Evolutionary conservation across 2,329 filamentous ascomycete genomes (phyloP).

Genomic region (Sarocladiaceae sp.): DNA sequence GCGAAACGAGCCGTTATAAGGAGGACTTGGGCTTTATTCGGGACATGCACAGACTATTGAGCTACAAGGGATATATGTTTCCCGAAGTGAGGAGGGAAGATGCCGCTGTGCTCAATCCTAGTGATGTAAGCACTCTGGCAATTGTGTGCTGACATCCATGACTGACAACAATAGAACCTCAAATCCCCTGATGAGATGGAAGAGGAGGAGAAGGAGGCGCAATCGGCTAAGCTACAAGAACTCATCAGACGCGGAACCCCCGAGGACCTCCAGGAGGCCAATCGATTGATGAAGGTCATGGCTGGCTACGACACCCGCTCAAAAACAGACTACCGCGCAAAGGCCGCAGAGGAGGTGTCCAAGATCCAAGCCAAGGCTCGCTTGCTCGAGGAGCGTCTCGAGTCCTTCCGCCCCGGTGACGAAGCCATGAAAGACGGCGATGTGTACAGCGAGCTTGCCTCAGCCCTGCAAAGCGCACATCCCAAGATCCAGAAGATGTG

Average conservation of each 20-base stretch:
- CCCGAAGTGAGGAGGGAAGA: conserved; percentile 90
- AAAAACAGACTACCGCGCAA: conserved; percentile 96
- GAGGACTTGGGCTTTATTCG: conserved; percentile 94
- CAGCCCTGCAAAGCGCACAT: conserved; percentile 85
- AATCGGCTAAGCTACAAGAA: conserved; percentile 97
- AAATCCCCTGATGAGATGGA: conserved; percentile 99
- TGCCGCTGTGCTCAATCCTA: conserved; percentile 93
- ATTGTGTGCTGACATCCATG: too few species aligned
- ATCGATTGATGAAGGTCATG: conserved; percentile 98
- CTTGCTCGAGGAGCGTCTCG: conserved; percentile 87
- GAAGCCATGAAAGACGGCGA: conserved; percentile 61
- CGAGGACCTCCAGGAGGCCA: conserved; percentile 93
- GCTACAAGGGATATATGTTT: conserved; percentile 96
- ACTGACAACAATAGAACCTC: conserved; percentile 60
- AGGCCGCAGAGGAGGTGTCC: conserved; percentile 90
- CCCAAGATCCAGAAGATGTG: conserved; percentile 99
- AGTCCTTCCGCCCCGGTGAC: conserved; percentile 78
- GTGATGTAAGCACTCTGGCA: conserved; percentile 62
- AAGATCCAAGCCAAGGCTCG: conserved; percentile 96
- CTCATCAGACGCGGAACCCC: conserved; percentile 88
- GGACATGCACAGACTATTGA: conserved; percentile 94
- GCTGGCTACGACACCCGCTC: conserved; percentile 92
- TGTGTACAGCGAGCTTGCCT: conserved; percentile 78
- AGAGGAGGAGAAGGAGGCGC: conserved; percentile 88
- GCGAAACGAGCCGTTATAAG: conserved; percentile 95